These are phyloP conservation scores for Fusarium tanahbumbuense DNA, from an alignment of 2,329 filamentous ascomycete species.

Conservation along the genomic window DNA sequence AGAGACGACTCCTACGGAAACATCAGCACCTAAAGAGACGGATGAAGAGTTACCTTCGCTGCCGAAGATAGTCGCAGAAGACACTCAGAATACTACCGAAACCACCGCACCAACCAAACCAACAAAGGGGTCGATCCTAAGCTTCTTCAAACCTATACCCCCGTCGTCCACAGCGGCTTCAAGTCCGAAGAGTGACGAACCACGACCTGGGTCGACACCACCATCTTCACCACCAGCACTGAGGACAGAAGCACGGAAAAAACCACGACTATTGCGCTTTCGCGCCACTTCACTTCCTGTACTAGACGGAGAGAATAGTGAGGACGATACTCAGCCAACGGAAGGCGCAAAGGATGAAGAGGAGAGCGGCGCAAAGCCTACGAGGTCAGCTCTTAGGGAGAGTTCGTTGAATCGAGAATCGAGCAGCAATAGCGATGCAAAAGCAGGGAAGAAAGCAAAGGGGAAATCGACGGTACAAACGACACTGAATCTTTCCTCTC, in stretches of 20 bases:
- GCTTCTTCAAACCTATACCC: constrained; percentile 55
- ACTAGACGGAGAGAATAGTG: constrained; percentile 12
- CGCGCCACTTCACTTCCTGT: constrained; percentile 36
- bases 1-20: not conserved
- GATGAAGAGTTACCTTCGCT: not conserved
- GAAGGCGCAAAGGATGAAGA: not conserved
- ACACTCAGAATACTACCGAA: not conserved
- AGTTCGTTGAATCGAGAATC: constrained; percentile 9
- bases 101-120: not conserved
- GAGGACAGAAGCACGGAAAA: constrained; percentile 26
- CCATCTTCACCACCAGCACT: constrained; percentile 37
- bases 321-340: not conserved
- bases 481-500: constrained; percentile 58
- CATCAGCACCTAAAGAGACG: not conserved
- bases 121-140: constrained; percentile 54
- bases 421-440: constrained; percentile 20
- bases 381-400: not conserved
- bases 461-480: constrained; percentile 53
- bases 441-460: constrained; percentile 35
- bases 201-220: constrained; percentile 35
- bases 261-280: constrained; percentile 48
- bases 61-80: not conserved
- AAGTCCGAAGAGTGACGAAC: constrained; percentile 31
- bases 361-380: not conserved
- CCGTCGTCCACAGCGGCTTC: constrained; percentile 8